These are phyloP conservation scores for Miscanthus sacchariflorus DNA, from an alignment of 202 grass and related monocot genomes.

Conservation along the genomic window DNA sequence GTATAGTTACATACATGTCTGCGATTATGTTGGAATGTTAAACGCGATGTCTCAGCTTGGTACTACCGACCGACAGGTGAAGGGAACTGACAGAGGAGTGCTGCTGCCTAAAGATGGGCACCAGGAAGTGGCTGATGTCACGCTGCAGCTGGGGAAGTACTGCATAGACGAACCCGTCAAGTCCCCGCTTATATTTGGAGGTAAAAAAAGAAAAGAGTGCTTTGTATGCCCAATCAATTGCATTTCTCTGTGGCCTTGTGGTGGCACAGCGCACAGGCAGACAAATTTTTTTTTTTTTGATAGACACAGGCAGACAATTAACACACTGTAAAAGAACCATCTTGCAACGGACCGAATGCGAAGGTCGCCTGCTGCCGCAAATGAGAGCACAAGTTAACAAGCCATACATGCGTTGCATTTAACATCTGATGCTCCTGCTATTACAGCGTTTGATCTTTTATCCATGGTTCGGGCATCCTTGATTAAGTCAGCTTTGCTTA, in stretches of 20 bases:
- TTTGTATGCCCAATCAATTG: not conserved
- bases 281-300: too few relatives aligned
- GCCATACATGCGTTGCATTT: not conserved
- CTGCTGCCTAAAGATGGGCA: conserved; percentile 60
- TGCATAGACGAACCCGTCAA: conserved; percentile 82
- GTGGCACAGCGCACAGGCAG: not conserved
- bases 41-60: conserved; percentile 6
- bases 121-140: conserved; percentile 67
- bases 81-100: conserved; percentile 85
- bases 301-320: not conserved
- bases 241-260: conserved; percentile 2
- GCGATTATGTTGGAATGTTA: not conserved
- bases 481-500: not conserved
- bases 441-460: not conserved
- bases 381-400: not conserved
- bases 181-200: conserved; percentile 92
- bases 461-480: not conserved
- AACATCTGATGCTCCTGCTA: not conserved
- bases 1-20: not conserved
- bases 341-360: not conserved
- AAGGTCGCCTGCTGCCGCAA: not conserved
- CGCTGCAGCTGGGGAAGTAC: conserved; percentile 67
- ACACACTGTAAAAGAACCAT: not conserved
- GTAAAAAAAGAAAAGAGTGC: conserved; percentile 25
- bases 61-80: conserved; percentile 55